Conservation (phyloP, 2,329 filamentous ascomycete species). For the Sclerotinia spermophila region DNA sequence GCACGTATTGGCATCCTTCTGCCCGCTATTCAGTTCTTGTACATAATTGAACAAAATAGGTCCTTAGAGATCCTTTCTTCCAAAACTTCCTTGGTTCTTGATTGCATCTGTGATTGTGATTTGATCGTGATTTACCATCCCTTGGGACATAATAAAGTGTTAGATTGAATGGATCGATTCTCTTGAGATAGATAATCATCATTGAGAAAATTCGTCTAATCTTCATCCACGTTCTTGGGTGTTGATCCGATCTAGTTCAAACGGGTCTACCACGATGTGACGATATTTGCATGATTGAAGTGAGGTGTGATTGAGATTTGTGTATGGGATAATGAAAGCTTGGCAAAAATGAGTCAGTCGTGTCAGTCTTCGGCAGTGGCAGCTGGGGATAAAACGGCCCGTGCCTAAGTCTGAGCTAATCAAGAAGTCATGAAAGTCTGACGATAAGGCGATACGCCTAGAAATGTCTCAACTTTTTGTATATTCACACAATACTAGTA, state of each 20-base stretch:
- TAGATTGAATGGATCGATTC: not conserved
- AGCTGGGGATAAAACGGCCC: slow-evolving; percentile 6
- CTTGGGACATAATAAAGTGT: not conserved
- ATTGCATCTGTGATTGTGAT: not conserved
- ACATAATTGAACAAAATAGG: slow-evolving; percentile 11
- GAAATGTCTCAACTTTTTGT: slow-evolving; percentile 6
- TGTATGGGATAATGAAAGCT: not conserved
- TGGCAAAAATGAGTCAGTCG: not conserved
- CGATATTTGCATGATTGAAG: not conserved
- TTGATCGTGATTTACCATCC: not conserved
- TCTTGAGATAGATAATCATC: not conserved
- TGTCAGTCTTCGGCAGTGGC: not conserved
- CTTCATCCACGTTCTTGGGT: not conserved
- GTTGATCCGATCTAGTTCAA: not conserved
- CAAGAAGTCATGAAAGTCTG: not conserved
- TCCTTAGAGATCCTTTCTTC: slow-evolving; percentile 7
- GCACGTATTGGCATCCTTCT: slow-evolving; percentile 13
- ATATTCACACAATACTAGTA: not conserved
- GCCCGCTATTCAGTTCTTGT: slow-evolving; percentile 15
- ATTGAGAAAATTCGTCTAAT: not conserved
- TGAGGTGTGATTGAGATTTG: slow-evolving; percentile 4
- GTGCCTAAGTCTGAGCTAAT: slow-evolving; percentile 1
- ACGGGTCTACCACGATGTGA: slow-evolving; percentile 7
- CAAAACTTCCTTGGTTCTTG: not conserved
- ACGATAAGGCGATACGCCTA: slow-evolving; percentile 5